Base-by-base conservation (phyloP, 306 rosid species). In the Arachis hypogaea region DNA sequence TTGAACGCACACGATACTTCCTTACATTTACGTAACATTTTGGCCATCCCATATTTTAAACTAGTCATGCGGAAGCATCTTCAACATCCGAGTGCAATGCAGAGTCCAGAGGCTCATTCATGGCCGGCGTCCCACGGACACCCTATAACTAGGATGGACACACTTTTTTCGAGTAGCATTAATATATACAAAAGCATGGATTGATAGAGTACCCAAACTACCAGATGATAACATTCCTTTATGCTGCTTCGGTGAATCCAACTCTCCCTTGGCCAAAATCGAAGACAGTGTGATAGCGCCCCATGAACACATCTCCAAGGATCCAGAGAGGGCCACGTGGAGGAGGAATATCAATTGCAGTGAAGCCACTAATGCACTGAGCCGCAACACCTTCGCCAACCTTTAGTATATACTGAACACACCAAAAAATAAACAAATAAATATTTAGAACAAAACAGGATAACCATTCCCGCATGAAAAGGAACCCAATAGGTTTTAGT, bases 241-340 rank as follows among this genome's bases (percentile, higher is more conserved):
- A 93, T 8, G 90, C 97, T 56, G 98, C 98, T 44, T 80, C 84
- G 3, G 97, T 96, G 80, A 93, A 93, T 77, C 98, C 98, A 8
- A 93, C 90, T 83, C 93, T 86, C 57, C 12, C 36, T 1, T 85
- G 72, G 8, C 97, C 96, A 58, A 14, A 88, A 80, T 93, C 98
- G 66, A 93, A 93, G 76, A 91, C 89, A 1, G 98, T 93, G 77
- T 93, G 96, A 84, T 93, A 93, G n/a, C 82, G 85, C 7, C 98
- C 97, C 94, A 91, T 88, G 85, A 93, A 93, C 67, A 91, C 45
- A 57, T 93, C 98, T 49, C 98, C 98, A 64, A 91, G 76, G 65
- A 93, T 91, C 97, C 98, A 94, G 84, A 91, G 79, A 62, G 99
- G 96, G 71, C 99, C 97, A 22, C 82, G 87, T 63, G 99, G 97